Evolutionary conservation across 2,329 filamentous ascomycete species (phyloP), one percentile per base, ranked within the genome.

Genomic region (Cyphellophora attinorum): DNA sequence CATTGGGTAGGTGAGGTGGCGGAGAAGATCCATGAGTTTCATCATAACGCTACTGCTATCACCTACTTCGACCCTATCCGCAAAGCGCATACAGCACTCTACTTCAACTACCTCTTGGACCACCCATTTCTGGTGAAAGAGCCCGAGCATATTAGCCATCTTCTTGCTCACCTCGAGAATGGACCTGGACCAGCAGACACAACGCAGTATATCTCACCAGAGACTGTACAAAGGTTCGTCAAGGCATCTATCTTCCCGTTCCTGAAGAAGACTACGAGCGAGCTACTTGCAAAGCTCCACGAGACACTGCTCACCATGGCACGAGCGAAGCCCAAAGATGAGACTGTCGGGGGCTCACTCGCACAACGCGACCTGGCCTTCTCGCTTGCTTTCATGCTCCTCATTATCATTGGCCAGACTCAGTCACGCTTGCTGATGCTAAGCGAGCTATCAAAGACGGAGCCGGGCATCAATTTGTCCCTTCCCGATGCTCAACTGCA

Each of bases 191-290:
- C 17, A 11, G 35, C 17, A 6, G 27, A 21, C 5, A 14, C 19
- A 13, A 25, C 35, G 13, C 13, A 33, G 6, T n/a, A 33, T 5
- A 37, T 39, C 10, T 37, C 38, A 17, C 44, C 44, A 3, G 41
- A 42, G 13, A 46, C 38, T 2, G 42, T 46, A 37, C 42, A 46
- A 17, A 34, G 41, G 14, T 46, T 46, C 29, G 29, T 46, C 16
- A 46, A 46, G 14, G 35, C 32, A 12, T 21, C 39, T 13, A 35
- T 44, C 16, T 35, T 44, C 11, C 40, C 30, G 1, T 27, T 39
- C 29, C 21, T 25, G 8, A 25, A 8, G 8, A n/a, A 31, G 6
- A 18, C 15, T 14, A 37, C 44, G 12, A 33, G 36, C 15, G 34
- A 38, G 8, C n/a, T 46, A 12, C 34, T 33, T 5, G 38, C 41